phyloP scores from a whole-genome alignment of 129 eudicot genomes.

The Flaveria sonorensis region DNA sequence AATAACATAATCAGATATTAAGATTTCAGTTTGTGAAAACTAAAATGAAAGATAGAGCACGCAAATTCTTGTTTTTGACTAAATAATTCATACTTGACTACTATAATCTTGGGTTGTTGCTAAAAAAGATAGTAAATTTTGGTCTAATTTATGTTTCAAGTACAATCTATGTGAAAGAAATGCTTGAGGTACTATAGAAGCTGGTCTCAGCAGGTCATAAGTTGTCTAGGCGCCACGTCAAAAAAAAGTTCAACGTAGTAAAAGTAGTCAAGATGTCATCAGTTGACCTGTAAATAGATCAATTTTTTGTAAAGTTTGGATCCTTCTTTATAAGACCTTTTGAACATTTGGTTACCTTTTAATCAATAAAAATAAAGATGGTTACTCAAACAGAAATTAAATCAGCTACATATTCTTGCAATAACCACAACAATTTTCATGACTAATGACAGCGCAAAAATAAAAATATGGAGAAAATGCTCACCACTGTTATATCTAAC shows the following conservation, averaged over 20 bases:
- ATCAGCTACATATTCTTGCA: not conserved
- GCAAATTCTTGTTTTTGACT: not conserved
- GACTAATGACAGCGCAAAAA: constrained; percentile 1
- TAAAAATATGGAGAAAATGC: constrained; percentile 27
- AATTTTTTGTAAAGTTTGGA: not conserved
- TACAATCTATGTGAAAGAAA: not conserved
- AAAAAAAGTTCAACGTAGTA: not conserved
- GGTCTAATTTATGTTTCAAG: not conserved
- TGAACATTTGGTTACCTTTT: not conserved
- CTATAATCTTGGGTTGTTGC: not conserved
- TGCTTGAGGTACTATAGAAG: not conserved
- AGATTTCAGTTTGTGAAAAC: constrained; percentile 2
- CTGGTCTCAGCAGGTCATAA: not conserved
- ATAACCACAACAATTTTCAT: not conserved
- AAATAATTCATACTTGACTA: not conserved
- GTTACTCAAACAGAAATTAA: not conserved
- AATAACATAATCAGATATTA: not conserved
- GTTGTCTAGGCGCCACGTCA: not conserved
- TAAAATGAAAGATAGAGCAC: not conserved
- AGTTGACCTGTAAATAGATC: not conserved
- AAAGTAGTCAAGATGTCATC: not conserved
- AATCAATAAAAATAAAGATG: not conserved
- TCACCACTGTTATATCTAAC: constrained; percentile 89
- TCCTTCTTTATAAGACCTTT: not conserved
- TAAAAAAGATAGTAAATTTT: not conserved